Conservation (phyloP, 345 rosid species). For the Populus deltoides region DNA sequence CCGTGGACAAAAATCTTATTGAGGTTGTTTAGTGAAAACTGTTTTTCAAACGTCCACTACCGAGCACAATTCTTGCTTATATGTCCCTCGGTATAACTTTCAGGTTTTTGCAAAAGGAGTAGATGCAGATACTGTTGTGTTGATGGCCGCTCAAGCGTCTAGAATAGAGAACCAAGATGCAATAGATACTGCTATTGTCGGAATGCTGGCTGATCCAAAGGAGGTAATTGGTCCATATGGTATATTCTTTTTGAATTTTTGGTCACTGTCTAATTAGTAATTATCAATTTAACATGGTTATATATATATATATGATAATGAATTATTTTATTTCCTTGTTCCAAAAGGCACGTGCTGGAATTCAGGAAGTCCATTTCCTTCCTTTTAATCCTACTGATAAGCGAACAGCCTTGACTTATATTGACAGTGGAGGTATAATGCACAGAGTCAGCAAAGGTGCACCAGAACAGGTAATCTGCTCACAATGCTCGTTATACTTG, state of each 20-base stretch:
- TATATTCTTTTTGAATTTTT: background rate
- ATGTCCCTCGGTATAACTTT: slow-evolving; percentile 17
- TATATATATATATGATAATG: no score
- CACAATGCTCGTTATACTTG: background rate
- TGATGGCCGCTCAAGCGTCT: slow-evolving; percentile 98
- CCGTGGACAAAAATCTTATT: slow-evolving; percentile 91
- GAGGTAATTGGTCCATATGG: slow-evolving; percentile 46
- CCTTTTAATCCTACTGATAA: slow-evolving; percentile 98
- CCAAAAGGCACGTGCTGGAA: slow-evolving; percentile 91
- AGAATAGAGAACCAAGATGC: slow-evolving; percentile 96
- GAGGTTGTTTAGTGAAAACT: slow-evolving; percentile 55
- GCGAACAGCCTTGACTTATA: slow-evolving; percentile 89
- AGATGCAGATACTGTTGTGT: slow-evolving; percentile 77
- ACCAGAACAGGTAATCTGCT: slow-evolving; percentile 80
- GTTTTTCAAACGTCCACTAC: background rate
- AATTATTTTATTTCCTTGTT: background rate
- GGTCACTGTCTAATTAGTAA: background rate
- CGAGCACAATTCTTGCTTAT: slow-evolving; percentile 7
- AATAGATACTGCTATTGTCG: slow-evolving; percentile 91
- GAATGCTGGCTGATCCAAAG: slow-evolving; percentile 96
- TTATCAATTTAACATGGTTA: background rate
- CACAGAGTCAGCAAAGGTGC: slow-evolving; percentile 99
- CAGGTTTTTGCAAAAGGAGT: slow-evolving; percentile 92
- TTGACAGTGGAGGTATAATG: slow-evolving; percentile 76
- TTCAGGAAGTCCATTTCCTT: slow-evolving; percentile 90